A percentile compares a stretch with the other conserved stretches of the same genome.
Evolutionary conservation across 768 basidiomycete genomes (phyloP).

Genomic region (Leucocoprinus birnbaumii): DNA sequence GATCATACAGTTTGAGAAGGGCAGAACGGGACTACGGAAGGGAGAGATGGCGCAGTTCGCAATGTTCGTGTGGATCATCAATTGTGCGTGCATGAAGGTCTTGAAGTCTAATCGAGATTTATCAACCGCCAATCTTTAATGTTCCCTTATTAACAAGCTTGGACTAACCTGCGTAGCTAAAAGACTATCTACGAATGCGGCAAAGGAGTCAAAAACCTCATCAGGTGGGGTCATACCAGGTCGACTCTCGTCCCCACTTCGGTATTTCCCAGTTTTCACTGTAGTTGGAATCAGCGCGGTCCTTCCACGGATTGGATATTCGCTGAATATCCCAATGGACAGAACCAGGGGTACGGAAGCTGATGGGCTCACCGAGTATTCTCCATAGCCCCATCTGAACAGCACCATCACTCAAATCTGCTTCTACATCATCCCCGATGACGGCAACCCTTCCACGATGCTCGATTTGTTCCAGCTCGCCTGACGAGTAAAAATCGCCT

Average conservation of each 20-base stretch:
- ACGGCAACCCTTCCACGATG: constrained; percentile 37
- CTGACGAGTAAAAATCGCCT: constrained; percentile 27
- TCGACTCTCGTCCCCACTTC: constrained; percentile 51
- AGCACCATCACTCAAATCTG: constrained; percentile 65
- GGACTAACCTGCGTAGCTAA: constrained; percentile 10
- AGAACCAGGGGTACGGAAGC: neutral
- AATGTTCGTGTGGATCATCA: too few species aligned
- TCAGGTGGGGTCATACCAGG: constrained; percentile 41
- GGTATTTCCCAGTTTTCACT: constrained; percentile 73
- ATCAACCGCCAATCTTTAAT: neutral
- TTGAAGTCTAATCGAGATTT: neutral
- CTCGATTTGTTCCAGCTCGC: constrained; percentile 14
- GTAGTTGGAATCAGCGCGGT: neutral
- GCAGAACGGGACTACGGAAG: too few species aligned
- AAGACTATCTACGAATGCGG: constrained; percentile 50
- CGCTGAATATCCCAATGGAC: neutral
- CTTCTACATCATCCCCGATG: constrained; percentile 65
- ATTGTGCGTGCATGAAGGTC: neutral
- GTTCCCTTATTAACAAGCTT: neutral
- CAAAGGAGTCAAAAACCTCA: constrained; percentile 50
- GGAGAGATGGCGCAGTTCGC: too few species aligned
- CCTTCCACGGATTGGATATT: neutral
- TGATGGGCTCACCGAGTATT: constrained; percentile 47
- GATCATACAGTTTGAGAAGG: too few species aligned
- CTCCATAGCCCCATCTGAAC: constrained; percentile 58